Conservation (phyloP, 1,139 yeast species). For the Sugiyamaella castrensis region DNA sequence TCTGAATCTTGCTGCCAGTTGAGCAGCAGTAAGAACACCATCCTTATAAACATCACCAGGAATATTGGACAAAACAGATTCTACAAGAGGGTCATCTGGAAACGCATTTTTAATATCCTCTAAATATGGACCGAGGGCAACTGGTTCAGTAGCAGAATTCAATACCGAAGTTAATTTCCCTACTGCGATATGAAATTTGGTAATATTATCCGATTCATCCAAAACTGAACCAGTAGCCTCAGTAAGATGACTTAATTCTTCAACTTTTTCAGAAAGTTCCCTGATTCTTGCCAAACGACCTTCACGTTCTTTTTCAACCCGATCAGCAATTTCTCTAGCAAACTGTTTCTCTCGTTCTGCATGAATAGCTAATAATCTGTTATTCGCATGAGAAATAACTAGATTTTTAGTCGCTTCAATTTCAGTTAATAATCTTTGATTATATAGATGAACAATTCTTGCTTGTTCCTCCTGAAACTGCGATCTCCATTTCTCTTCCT, state of each 20-base stretch:
- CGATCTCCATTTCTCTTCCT: slow-evolving; percentile 52
- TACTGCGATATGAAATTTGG: slow-evolving; percentile 56
- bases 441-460: slow-evolving; percentile 61
- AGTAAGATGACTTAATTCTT: slow-evolving; percentile 58
- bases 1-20: slow-evolving; percentile 65
- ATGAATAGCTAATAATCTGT: slow-evolving; percentile 69
- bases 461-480: slow-evolving; percentile 62
- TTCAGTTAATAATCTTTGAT: slow-evolving; percentile 59
- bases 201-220: slow-evolving; percentile 52
- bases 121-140: slow-evolving; percentile 40
- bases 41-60: slow-evolving; percentile 49
- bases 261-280: slow-evolving; percentile 56
- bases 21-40: slow-evolving; percentile 53
- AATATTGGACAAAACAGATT: slow-evolving; percentile 46
- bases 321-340: slow-evolving; percentile 58
- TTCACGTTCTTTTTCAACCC: slow-evolving; percentile 75
- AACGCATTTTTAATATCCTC: slow-evolving; percentile 41
- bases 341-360: slow-evolving; percentile 71
- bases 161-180: slow-evolving; percentile 53
- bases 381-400: slow-evolving; percentile 71
- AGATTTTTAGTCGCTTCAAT: slow-evolving; percentile 66
- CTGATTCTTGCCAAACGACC: slow-evolving; percentile 73
- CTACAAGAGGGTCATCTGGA: slow-evolving; percentile 48
- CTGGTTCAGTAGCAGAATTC: slow-evolving; percentile 35
- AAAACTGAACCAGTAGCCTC: slow-evolving; percentile 57